Evolutionary conservation across 1,284 basidiomycete genomes (phyloP).

Genomic region (Microbotryomycetes sp.): DNA sequence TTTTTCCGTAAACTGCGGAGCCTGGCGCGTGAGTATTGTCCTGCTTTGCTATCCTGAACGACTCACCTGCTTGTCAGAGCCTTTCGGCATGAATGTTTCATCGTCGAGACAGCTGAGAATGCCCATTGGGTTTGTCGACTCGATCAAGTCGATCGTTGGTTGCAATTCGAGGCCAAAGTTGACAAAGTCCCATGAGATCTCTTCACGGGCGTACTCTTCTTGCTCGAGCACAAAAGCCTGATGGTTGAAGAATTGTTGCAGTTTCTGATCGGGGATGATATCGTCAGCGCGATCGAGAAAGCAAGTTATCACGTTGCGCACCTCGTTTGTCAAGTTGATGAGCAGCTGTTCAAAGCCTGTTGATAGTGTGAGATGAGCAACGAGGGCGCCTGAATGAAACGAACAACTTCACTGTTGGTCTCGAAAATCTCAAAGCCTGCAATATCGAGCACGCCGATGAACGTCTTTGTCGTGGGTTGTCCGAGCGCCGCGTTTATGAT

Average conservation of each 20-base stretch:
- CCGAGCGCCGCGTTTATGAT: conserved; percentile 92
- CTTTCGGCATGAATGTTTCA: conserved; percentile 99
- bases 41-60: neutral
- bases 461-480: conserved; percentile 84
- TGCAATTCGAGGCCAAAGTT: conserved; percentile 98
- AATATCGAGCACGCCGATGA: conserved; percentile 98
- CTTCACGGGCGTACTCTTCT: conserved; percentile 94
- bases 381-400: no score
- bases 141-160: conserved; percentile 97
- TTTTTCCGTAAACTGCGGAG: conserved; percentile 24
- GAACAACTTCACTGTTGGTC: conserved; percentile 43
- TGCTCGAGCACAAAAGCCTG: conserved; percentile 99
- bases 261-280: conserved; percentile 46
- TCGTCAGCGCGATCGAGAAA: neutral
- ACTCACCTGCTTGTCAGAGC: conserved; percentile 68
- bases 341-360: conserved; percentile 96
- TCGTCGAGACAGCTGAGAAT: conserved; percentile 92
- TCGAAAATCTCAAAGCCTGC: conserved; percentile 92
- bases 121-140: conserved; percentile 69
- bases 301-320: neutral
- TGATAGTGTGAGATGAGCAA: conserved; percentile 29
- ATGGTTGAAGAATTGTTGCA: conserved; percentile 98
- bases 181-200: conserved; percentile 97
- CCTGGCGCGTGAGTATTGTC: conserved; percentile 1
- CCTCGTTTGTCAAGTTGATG: conserved; percentile 97